A percentile compares a stretch with the other conserved stretches of the same genome.
phyloP scores from a whole-genome alignment of 2,329 filamentous ascomycete genomes.

The Mycosphaerella arachidis region DNA sequence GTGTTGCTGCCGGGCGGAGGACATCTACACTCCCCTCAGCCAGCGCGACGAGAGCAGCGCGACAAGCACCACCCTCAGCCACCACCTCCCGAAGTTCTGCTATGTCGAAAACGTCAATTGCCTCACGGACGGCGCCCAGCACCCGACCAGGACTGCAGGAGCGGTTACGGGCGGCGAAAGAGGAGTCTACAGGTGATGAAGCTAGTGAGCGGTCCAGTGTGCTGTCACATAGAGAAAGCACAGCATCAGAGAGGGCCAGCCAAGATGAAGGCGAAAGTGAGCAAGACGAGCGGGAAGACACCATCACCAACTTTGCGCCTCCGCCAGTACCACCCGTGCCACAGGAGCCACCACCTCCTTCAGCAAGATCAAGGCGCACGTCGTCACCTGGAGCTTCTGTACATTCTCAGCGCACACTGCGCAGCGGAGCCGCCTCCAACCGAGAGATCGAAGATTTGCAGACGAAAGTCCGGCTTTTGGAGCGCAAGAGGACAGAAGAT shows the following conservation, averaged over 20 bases:
- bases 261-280: slow-evolving; percentile 17
- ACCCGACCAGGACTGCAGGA: slow-evolving; percentile 13
- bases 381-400: slow-evolving; percentile 33
- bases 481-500: slow-evolving; percentile 82
- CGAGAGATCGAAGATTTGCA: slow-evolving; percentile 83
- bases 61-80: slow-evolving; percentile 2
- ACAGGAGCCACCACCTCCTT: slow-evolving; percentile 15
- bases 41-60: neutral
- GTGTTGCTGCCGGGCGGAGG: slow-evolving; percentile 24
- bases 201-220: slow-evolving; percentile 17
- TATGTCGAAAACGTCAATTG: slow-evolving; percentile 9
- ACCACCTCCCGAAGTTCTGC: slow-evolving; percentile 9
- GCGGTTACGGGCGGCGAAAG: slow-evolving; percentile 20
- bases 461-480: slow-evolving; percentile 77
- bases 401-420: slow-evolving; percentile 31
- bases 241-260: slow-evolving; percentile 13
- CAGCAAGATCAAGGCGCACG: slow-evolving; percentile 26
- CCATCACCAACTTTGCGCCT: slow-evolving; percentile 29
- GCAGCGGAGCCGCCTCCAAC: slow-evolving; percentile 49
- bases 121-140: slow-evolving; percentile 10
- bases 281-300: slow-evolving; percentile 23
- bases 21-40: slow-evolving; percentile 33
- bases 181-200: slow-evolving; percentile 22
- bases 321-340: slow-evolving; percentile 27
- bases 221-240: slow-evolving; percentile 3